Percentiles rank a stretch among this genome's conserved stretches.
Evolutionary conservation across 2,329 filamentous ascomycete genomes (phyloP).

Genomic region (Aspergillus chevalieri): DNA sequence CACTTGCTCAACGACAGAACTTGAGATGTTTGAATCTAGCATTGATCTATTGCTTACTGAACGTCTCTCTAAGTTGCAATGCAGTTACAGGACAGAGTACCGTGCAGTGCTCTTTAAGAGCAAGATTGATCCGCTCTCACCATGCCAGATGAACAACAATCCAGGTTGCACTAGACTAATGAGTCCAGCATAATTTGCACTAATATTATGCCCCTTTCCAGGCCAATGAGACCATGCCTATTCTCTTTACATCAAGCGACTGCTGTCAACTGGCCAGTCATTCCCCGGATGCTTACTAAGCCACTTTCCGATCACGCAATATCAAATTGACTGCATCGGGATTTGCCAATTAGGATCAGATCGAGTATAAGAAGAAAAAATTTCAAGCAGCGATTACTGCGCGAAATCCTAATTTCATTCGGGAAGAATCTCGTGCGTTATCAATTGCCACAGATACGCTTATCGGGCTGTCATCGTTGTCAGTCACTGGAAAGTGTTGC

Average conservation of each 20-base stretch:
- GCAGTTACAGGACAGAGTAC: no score
- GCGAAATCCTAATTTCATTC: no score
- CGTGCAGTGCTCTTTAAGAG: no score
- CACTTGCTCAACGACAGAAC: background rate
- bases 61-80: no score
- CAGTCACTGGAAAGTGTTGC: constrained; percentile 4
- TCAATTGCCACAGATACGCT: constrained; percentile 11
- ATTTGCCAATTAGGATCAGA: constrained; percentile 1
- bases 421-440: background rate
- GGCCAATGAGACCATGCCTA: background rate
- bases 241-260: background rate
- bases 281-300: constrained; percentile 16
- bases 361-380: constrained; percentile 17
- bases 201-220: background rate
- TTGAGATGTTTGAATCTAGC: background rate
- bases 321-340: constrained; percentile 24
- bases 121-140: no score
- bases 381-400: no score
- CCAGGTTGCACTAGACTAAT: no score
- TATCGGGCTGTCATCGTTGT: constrained; percentile 9
- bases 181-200: no score
- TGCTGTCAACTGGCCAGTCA: background rate
- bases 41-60: background rate
- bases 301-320: constrained; percentile 23
- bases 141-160: no score